Evolutionary conservation across 1,284 basidiomycete genomes (phyloP).

Genomic region (Ganoderma lingzhi): DNA sequence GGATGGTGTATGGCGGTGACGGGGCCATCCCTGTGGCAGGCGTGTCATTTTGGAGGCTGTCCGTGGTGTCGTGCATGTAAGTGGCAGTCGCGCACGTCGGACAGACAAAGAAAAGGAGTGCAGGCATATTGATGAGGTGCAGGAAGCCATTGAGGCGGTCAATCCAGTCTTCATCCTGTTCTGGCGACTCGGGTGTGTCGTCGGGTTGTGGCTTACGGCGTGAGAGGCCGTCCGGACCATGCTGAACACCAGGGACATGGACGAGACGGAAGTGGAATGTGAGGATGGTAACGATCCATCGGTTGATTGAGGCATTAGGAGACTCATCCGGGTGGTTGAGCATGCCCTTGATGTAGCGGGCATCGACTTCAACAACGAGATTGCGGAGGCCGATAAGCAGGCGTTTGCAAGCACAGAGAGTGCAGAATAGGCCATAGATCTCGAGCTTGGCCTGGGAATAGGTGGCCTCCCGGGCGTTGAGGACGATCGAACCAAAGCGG

Average conservation of each 20-base stretch:
- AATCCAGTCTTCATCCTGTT: neutral
- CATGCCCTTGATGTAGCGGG: slow-evolving; percentile 52
- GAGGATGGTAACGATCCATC: slow-evolving; percentile 50
- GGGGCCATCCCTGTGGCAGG: too few relatives aligned
- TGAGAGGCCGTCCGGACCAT: neutral
- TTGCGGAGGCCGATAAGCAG: slow-evolving; percentile 42
- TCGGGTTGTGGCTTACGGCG: neutral
- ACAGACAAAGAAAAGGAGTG: too few relatives aligned
- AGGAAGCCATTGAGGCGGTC: neutral
- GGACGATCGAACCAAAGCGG: neutral
- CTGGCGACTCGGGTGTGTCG: neutral
- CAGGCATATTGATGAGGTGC: neutral
- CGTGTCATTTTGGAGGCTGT: too few relatives aligned
- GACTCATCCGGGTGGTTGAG: slow-evolving; percentile 48
- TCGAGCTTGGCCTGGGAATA: slow-evolving; percentile 30
- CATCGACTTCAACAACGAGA: slow-evolving; percentile 49
- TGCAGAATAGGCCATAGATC: slow-evolving; percentile 48
- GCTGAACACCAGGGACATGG: neutral
- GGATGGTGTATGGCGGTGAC: too few relatives aligned
- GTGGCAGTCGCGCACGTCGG: too few relatives aligned
- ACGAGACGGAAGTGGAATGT: slow-evolving; percentile 28
- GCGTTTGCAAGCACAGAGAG: slow-evolving; percentile 33
- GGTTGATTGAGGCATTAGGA: slow-evolving; percentile 47
- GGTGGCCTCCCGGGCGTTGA: neutral
- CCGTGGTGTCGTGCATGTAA: too few relatives aligned